Percentiles rank a stretch among this genome's conserved stretches.
Conservation (phyloP, 345 rosid species). For the Crucihimalaya himalaica region DNA sequence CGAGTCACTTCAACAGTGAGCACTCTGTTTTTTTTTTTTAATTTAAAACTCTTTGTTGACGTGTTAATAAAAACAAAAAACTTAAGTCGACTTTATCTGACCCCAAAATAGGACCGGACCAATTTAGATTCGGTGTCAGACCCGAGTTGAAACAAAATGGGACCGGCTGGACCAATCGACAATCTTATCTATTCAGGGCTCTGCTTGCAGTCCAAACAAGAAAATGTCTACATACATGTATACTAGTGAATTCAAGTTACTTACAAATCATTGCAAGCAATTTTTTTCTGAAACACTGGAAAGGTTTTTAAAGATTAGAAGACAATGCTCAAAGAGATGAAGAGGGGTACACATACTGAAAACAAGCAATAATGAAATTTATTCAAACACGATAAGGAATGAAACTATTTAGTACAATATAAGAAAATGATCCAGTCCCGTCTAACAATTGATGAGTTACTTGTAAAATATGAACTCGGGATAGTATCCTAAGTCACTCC, state of each 20-base stretch:
- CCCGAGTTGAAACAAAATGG: conserved; percentile 6
- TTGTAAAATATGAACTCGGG: background rate
- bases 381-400: background rate
- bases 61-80: conserved; percentile 11
- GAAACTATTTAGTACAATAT: conserved; percentile 11
- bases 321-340: background rate
- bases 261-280: background rate
- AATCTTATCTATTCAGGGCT: background rate
- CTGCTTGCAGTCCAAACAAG: conserved; percentile 10
- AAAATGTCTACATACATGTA: background rate
- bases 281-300: background rate
- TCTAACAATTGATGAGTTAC: conserved; percentile 15
- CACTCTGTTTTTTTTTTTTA: background rate
- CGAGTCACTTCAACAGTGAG: background rate
- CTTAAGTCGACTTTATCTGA: background rate
- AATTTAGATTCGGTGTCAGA: conserved; percentile 4
- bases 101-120: conserved; percentile 7
- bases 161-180: conserved; percentile 31
- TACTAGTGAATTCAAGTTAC: conserved; percentile 7
- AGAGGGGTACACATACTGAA: background rate
- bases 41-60: background rate
- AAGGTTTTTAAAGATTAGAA: background rate
- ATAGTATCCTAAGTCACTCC: conserved; percentile 8
- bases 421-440: conserved; percentile 3
- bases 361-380: conserved; percentile 8